These are phyloP conservation scores for Citrus inodora DNA, from an alignment of 345 rosid genomes.

Conservation along the genomic window DNA sequence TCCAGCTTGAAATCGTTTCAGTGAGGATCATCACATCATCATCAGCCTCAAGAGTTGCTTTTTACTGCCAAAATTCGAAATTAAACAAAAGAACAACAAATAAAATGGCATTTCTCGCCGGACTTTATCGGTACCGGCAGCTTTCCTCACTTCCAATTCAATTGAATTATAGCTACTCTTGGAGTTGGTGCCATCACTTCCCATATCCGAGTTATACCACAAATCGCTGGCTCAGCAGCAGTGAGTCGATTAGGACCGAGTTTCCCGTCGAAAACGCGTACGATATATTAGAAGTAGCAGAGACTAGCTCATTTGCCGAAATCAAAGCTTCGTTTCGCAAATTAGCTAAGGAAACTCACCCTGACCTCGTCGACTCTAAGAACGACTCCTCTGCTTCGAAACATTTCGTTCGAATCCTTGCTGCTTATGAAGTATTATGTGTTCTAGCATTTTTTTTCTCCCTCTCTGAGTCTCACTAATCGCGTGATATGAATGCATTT, in stretches of 20 bases:
- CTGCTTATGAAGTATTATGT: slow-evolving; percentile 76
- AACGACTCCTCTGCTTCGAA: slow-evolving; percentile 44
- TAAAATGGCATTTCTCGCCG: slow-evolving; percentile 33
- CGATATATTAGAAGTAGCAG: slow-evolving; percentile 63
- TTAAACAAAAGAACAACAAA: neutral
- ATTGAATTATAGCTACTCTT: slow-evolving; percentile 12
- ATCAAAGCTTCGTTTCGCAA: slow-evolving; percentile 84
- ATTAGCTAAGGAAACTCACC: slow-evolving; percentile 90
- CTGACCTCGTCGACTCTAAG: slow-evolving; percentile 57
- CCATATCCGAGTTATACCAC: slow-evolving; percentile 16
- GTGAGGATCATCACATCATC: neutral
- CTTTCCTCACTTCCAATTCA: slow-evolving; percentile 13
- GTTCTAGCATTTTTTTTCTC: neutral
- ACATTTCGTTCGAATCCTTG: slow-evolving; percentile 80
- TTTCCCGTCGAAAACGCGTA: slow-evolving; percentile 68
- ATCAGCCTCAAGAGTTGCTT: neutral
- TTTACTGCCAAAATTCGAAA: neutral
- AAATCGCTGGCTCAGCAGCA: slow-evolving; percentile 44
- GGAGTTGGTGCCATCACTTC: slow-evolving; percentile 11
- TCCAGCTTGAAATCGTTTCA: neutral
- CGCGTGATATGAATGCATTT: neutral
- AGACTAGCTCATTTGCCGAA: slow-evolving; percentile 66
- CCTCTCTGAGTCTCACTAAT: neutral
- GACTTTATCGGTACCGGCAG: slow-evolving; percentile 29
- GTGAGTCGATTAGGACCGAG: slow-evolving; percentile 48